Evolutionary conservation across 768 basidiomycete genomes (phyloP).

Genomic region (Sporobolomyces phaffii): DNA sequence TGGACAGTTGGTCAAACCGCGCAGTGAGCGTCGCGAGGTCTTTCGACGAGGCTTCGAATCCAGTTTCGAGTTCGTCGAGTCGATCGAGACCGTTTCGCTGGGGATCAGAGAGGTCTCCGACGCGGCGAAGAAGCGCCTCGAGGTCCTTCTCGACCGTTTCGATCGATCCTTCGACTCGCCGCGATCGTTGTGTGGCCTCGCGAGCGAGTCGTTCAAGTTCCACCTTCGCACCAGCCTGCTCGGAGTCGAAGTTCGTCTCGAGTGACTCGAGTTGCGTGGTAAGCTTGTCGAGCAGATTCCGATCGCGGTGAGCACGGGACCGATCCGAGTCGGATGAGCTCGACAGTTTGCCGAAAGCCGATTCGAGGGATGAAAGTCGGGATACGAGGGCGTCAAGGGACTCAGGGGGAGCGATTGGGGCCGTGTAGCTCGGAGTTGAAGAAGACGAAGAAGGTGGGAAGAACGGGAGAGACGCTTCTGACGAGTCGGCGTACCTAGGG

Average conservation of each 20-base stretch:
- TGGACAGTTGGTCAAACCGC: slow-evolving; percentile 37
- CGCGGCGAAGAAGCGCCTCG: background rate
- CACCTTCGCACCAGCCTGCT: background rate
- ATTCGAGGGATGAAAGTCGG: slow-evolving; percentile 28
- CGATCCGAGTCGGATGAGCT: slow-evolving; percentile 18
- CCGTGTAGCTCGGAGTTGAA: background rate
- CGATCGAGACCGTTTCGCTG: background rate
- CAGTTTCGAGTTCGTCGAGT: slow-evolving; percentile 1
- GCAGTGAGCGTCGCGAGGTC: slow-evolving; percentile 43
- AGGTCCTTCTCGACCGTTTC: slow-evolving; percentile 11
- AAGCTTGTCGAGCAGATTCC: background rate
- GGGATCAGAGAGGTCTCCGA: background rate
- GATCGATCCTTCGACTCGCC: background rate
- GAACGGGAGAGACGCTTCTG: background rate
- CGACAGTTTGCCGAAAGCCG: slow-evolving; percentile 19
- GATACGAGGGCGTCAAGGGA: slow-evolving; percentile 26
- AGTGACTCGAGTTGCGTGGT: background rate
- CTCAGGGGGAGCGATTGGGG: slow-evolving; percentile 22
- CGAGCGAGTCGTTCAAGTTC: background rate
- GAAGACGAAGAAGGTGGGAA: background rate
- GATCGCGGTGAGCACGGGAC: slow-evolving; percentile 5
- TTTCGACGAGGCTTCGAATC: background rate
- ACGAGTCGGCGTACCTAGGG: slow-evolving; percentile 5
- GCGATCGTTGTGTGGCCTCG: background rate
- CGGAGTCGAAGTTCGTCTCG: background rate